Percentiles rank a stretch among this genome's conserved stretches.
phyloP scores from a whole-genome alignment of 257 asterid species.

The Solanum phureja region DNA sequence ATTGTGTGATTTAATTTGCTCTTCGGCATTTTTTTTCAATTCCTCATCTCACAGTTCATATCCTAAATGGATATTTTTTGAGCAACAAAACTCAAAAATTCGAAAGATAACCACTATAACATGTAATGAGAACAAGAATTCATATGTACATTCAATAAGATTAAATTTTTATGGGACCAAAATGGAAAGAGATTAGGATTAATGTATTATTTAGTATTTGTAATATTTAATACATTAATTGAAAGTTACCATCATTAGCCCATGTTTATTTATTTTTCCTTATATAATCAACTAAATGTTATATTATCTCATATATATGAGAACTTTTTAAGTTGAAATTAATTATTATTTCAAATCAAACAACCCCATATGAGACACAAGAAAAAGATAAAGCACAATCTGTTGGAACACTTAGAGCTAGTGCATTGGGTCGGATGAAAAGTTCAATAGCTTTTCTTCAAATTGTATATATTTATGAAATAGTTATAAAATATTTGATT shows the following conservation, averaged over 20 bases:
- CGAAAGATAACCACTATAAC: neutral
- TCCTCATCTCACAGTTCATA: rapidly evolving
- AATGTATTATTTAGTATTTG: too few relatives aligned
- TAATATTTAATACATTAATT: too few relatives aligned
- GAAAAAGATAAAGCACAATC: neutral
- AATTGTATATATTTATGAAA: neutral
- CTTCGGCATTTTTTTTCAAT: too few relatives aligned
- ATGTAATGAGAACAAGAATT: neutral
- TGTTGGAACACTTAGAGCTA: neutral
- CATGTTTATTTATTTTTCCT: neutral
- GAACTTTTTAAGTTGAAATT: neutral
- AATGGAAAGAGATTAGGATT: neutral
- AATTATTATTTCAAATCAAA: neutral
- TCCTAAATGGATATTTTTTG: too few relatives aligned
- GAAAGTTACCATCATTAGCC: neutral
- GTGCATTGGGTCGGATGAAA: neutral
- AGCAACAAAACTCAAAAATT: too few relatives aligned
- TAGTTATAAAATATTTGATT: neutral
- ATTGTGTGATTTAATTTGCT: neutral
- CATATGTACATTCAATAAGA: too few relatives aligned
- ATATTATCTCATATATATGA: too few relatives aligned
- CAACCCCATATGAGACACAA: neutral
- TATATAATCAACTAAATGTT: neutral
- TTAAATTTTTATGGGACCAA: neutral
- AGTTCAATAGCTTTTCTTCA: neutral